phyloP scores from a whole-genome alignment of 1,284 basidiomycete genomes.

The Dichomitus squalens region DNA sequence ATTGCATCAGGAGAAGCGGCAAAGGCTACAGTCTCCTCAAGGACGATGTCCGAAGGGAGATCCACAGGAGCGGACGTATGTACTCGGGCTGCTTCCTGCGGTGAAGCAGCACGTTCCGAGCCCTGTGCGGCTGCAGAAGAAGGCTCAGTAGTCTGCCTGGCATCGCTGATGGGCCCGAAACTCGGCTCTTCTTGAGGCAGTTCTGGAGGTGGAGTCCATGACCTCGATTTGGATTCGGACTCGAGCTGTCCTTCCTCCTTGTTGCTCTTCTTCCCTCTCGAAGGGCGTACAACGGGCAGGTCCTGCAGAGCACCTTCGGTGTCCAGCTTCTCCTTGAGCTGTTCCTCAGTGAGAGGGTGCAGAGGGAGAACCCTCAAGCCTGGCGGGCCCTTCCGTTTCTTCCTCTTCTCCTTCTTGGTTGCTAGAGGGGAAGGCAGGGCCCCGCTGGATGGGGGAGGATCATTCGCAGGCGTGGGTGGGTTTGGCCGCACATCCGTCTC shows the following conservation, averaged over 20 bases:
- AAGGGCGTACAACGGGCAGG: too few species aligned
- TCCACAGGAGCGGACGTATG: background rate
- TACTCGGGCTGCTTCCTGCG: background rate
- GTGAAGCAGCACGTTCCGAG: background rate
- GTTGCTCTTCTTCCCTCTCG: background rate
- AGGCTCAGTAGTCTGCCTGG: background rate
- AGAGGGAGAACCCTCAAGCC: conserved; percentile 15
- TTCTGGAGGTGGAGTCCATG: background rate
- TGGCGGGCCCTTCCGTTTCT: conserved; percentile 14
- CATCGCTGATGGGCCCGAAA: background rate
- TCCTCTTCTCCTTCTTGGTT: conserved; percentile 8
- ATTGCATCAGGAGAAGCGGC: conserved; percentile 7
- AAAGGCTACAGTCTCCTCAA: background rate
- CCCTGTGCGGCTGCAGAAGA: background rate
- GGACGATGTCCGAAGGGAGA: background rate
- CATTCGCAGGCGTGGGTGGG: background rate
- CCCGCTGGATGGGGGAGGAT: background rate
- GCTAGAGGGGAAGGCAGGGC: conserved; percentile 14
- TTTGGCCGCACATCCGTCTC: background rate
- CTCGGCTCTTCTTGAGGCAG: background rate
- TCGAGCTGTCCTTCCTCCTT: background rate
- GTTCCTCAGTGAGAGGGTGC: background rate
- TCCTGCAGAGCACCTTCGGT: background rate
- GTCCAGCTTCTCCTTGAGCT: background rate
- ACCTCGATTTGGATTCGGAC: background rate